Base-by-base conservation (phyloP, 129 eudicot genomes). In the Rutidosis leptorrhynchoides region DNA sequence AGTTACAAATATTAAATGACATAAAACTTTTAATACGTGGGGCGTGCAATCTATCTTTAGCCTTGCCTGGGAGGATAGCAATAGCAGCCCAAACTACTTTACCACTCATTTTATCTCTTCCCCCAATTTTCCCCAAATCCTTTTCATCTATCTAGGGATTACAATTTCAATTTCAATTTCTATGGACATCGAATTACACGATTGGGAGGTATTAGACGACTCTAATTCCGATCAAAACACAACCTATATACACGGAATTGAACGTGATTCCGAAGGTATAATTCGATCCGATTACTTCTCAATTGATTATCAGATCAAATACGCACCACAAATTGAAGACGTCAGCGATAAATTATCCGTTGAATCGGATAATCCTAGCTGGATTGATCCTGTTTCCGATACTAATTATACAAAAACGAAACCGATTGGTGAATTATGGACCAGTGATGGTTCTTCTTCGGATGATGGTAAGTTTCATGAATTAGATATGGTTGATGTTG, bases 201-300 rank as follows among this genome's bases (percentile, higher is more conserved):
- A 82, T 22, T 89, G 96, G 96, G 96, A 89, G 73, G 58, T 89
- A 3, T 81, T 89, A 58, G 89, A 83, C 1, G 83, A 79, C 48
- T 71, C 83, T n/a, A 64, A 15, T 24, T 16, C 78, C 2, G 49
- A 7, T 58, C 72, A 73, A 21, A 67, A 49, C 19, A 71, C 59
- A 15, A 22, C 26, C 62, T 76, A 55, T 5, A 65, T 81, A 42
- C 79, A 79, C 10, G n/a, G n/a, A n/a, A n/a, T n/a, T n/a, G n/a
- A n/a, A n/a, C n/a, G n/a, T n/a, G n/a, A n/a, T n/a, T n/a, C n/a
- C n/a, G n/a, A n/a, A n/a, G 86, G 82, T 33, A 48, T 91, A 45
- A 80, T 90, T 61, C 81, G 74, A 72, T 32, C 73, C 49, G 81
- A 91, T 83, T 81, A 91, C 71, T 91, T 91, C 78, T 85, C 96